Evolutionary conservation across 441 rosid species (phyloP).

Genomic region (Lagerstroemia fauriei): DNA sequence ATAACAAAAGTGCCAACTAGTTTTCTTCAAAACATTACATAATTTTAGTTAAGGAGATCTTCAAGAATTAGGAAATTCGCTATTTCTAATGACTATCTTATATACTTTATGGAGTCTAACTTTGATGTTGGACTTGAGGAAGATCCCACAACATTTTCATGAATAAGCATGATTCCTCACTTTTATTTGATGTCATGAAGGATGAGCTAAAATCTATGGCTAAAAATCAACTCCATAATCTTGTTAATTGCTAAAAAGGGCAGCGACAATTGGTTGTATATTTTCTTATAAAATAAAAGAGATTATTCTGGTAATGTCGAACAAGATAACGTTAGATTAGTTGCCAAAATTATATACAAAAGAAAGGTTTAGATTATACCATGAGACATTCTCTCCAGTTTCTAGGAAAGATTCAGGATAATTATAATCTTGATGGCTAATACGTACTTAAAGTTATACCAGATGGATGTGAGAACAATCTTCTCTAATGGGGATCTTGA

Average conservation of each 20-base stretch:
- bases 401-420: background rate
- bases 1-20: background rate
- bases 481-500: background rate
- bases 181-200: background rate
- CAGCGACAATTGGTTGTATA: background rate
- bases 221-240: background rate
- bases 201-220: slow-evolving; percentile 19
- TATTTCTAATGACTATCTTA: background rate
- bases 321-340: background rate
- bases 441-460: no score
- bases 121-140: slow-evolving; percentile 15
- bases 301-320: background rate
- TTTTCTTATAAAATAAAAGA: no score
- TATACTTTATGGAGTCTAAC: slow-evolving; percentile 1
- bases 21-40: background rate
- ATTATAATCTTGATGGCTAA: no score
- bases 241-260: background rate
- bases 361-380: background rate
- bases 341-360: background rate
- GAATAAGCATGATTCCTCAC: background rate
- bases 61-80: background rate
- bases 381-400: background rate
- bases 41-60: background rate
- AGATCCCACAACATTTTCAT: slow-evolving; percentile 9
- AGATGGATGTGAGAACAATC: background rate